These are phyloP conservation scores for Orychophragmus violaceus DNA, from an alignment of 345 rosid genomes.

Conservation along the genomic window DNA sequence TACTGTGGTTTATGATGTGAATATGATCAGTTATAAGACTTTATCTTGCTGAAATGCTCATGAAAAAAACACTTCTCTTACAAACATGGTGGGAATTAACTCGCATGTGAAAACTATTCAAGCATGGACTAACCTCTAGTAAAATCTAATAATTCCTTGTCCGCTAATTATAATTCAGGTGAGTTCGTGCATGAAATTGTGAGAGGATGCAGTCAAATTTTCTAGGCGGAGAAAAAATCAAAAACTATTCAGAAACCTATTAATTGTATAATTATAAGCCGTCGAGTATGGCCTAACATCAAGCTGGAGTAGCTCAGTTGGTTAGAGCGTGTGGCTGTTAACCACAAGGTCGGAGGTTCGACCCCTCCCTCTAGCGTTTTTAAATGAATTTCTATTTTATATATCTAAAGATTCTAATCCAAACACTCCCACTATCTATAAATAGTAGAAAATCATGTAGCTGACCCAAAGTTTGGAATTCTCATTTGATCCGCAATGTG, in stretches of 20 bases:
- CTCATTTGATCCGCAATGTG: too few species aligned
- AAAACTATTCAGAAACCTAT: not conserved
- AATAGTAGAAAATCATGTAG: too few species aligned
- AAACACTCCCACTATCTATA: not conserved
- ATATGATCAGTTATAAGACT: not conserved
- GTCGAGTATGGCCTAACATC: too few species aligned
- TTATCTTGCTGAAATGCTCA: not conserved
- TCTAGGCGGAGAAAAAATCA: not conserved
- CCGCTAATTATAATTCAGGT: not conserved
- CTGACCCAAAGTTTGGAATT: too few species aligned
- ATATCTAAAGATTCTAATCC: not conserved
- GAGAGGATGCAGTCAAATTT: not conserved
- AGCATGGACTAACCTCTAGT: not conserved
- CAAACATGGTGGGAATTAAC: not conserved
- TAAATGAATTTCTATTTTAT: not conserved
- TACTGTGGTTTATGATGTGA: not conserved
- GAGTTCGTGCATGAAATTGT: not conserved
- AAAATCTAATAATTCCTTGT: not conserved
- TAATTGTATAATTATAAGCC: too few species aligned
- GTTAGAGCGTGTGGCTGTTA: slow-evolving; percentile 82
- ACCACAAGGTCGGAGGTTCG: slow-evolving; percentile 56
- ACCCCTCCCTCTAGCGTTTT: not conserved
- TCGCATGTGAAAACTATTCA: not conserved
- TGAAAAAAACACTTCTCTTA: not conserved
- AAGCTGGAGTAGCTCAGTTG: slow-evolving; percentile 54